Evolutionary conservation across 345 rosid genomes (phyloP), one percentile per base, ranked within the genome.

Genomic region (Eucalyptus victrix): DNA sequence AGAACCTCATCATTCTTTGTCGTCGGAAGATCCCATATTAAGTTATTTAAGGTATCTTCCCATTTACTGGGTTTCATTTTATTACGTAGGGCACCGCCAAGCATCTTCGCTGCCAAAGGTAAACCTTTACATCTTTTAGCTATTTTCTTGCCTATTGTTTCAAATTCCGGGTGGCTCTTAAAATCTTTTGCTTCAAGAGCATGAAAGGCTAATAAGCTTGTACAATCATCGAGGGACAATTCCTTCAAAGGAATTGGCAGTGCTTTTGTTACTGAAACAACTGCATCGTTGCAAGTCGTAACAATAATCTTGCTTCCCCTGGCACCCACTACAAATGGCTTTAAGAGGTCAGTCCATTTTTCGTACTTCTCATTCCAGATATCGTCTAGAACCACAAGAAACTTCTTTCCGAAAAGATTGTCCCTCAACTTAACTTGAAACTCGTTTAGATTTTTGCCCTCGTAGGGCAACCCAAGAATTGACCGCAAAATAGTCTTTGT

Each of bases 391-490:
- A 60, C 69, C 32, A 60, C 17, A 60, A 60, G 69, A 60, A 60
- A 60, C 69, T 60, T 60, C 69, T 60, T 60, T 3, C 17, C 69
- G 2, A 5, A 28, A 5, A 60, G 16, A 60, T 3, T 28, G 17
- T 60, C 32, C 69, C 15, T 28, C 32, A 60, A 60, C 69, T 28
- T 60, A 60, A 28, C 69, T 60, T 60, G 69, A 60, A 60, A 7
- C 17, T 7, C 4, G 1, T 28, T 28, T 5, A 60, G 69, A 60
- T 60, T 17, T 60, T 60, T 6, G 17, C 7, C 32, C 69, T 60
- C 32, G 0, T 0, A 60, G 4, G 17, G 7, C 32, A 28, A 28
- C 32, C 4, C 4, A 1, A 17, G 28, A 2, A 60, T 60, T 4
- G 32, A 24, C 16, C 3, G 69, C 17, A 60, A 28, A 28, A 60